Conservation (phyloP, 1,284 basidiomycete species). For the Ganoderma resinaceum region DNA sequence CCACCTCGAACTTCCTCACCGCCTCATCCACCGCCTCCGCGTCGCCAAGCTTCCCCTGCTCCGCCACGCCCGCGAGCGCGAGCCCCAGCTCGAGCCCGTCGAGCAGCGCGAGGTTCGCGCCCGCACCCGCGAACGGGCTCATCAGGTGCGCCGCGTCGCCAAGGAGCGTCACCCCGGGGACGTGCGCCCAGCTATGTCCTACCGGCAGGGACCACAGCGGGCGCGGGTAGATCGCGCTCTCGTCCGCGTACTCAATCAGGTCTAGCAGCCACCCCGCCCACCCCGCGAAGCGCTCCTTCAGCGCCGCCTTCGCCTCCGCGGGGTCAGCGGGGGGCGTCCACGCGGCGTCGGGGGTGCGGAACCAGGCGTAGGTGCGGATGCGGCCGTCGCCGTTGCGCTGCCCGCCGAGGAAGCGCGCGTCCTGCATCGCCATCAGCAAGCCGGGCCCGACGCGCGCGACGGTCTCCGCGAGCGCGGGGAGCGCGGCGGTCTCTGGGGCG, state of each 20-base stretch:
- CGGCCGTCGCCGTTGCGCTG: constrained; percentile 17
- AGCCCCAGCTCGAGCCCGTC: constrained; percentile 41
- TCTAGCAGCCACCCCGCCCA: constrained; percentile 26
- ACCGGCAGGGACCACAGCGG: constrained; percentile 21
- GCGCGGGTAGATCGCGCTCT: constrained; percentile 20
- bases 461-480: constrained; percentile 15
- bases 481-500: constrained; percentile 4
- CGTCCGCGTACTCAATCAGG: constrained; percentile 19
- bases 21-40: constrained; percentile 8
- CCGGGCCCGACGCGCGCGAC: constrained; percentile 20
- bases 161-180: constrained; percentile 35
- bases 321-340: constrained; percentile 17
- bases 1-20: constrained; percentile 13
- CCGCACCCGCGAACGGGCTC: constrained; percentile 53
- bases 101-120: constrained; percentile 48
- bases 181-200: constrained; percentile 22
- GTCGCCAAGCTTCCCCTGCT: constrained; percentile 1
- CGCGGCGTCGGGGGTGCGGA: constrained; percentile 11
- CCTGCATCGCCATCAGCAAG: constrained; percentile 7
- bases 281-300: constrained; percentile 17
- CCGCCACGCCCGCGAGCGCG: constrained; percentile 8
- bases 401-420: constrained; percentile 12
- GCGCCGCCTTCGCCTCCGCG: constrained; percentile 11
- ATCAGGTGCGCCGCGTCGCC: constrained; percentile 60
- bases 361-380: constrained; percentile 20